Evolutionary conservation across 140 eudicot genomes (phyloP).

Genomic region (Cichorium intybus): DNA sequence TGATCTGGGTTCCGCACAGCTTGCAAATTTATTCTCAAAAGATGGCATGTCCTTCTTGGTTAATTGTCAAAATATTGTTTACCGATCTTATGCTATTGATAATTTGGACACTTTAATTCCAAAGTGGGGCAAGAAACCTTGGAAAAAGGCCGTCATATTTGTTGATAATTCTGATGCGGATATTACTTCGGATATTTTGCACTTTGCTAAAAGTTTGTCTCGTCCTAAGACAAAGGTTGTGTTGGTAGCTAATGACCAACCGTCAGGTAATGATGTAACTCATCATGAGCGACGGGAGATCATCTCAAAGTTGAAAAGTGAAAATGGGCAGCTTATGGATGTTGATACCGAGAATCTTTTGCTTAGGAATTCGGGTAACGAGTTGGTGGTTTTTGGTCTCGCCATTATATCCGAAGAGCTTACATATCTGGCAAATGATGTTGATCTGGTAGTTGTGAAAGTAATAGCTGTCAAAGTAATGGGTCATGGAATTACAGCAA

Average conservation of each 20-base stretch:
- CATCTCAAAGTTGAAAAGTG: conserved; percentile 63
- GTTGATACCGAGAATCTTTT: conserved; percentile 64
- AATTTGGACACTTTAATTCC: conserved; percentile 52
- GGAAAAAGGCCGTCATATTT: conserved; percentile 76
- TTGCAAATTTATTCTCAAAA: conserved; percentile 75
- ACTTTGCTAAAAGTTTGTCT: conserved; percentile 67
- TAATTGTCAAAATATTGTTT: conserved; percentile 65
- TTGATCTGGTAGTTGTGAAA: conserved; percentile 64
- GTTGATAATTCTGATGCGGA: conserved; percentile 83
- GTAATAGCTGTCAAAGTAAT: conserved; percentile 68
- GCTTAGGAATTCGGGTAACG: conserved; percentile 69
- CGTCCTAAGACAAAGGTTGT: conserved; percentile 70
- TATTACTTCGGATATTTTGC: conserved; percentile 62
- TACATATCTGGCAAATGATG: conserved; percentile 58
- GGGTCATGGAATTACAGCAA: conserved; percentile 82
- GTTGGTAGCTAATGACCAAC: conserved; percentile 71
- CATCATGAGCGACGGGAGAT: conserved; percentile 54
- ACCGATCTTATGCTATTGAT: conserved; percentile 80
- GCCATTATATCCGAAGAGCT: conserved; percentile 60
- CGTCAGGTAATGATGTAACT: conserved; percentile 69
- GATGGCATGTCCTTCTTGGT: conserved; percentile 76
- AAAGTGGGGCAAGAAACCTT: conserved; percentile 50
- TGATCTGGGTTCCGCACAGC: conserved; percentile 89
- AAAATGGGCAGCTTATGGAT: conserved; percentile 55
- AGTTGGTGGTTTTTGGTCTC: conserved; percentile 80